Base-by-base conservation (phyloP, 2,329 filamentous ascomycete genomes). In the Hysterium pulicare region DNA sequence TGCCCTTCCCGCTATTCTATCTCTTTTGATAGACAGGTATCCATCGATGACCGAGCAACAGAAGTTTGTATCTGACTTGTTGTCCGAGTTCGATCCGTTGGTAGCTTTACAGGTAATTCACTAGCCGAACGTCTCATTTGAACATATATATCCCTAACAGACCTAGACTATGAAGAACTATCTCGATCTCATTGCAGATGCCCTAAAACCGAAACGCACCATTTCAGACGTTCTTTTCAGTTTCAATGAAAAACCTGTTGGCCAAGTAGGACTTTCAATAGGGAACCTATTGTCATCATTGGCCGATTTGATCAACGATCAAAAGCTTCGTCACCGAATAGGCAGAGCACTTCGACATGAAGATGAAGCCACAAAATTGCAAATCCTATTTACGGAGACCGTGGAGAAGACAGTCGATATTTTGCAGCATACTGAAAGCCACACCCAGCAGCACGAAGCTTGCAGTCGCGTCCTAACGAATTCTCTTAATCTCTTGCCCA, bases 1-100 rank as follows among this genome's bases (percentile, higher is more conserved):
- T 48, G 95, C 94, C 57, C 74, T 97, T 19, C 95, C 89, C 55
- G 90, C 89, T 4, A 78, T 98, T 11, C 70, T 95, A 37, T 86
- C 87, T 44, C 90, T 97, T 79, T 79, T 98, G 46, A 82, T 88
- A n/a, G 89, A 96, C 61, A 86, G 86, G 58, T 94, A 95, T 62
- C 83, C 86, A 3, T 76, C 82, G n/a, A 85, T 84, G 45, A 82
- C 86, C 57, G 81, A 79, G 51, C 81, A 93, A 28, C 71, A 84
- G 30, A 78, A 78, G n/a, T 90, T 97, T 64, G 77, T 87, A 45
- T 78, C 80, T 2, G 83, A 89, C 32, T 71, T 98, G 20, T 77
- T 89, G 33, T 82, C 81, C 46, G 75, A 81, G 26, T 93, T 94
- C 59, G 76, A 78, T 36, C 82, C 87, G 10, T 76, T 84, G 36